Evolutionary conservation across 2,329 filamentous ascomycete genomes (phyloP).

Genomic region (Nemania diffusa): DNA sequence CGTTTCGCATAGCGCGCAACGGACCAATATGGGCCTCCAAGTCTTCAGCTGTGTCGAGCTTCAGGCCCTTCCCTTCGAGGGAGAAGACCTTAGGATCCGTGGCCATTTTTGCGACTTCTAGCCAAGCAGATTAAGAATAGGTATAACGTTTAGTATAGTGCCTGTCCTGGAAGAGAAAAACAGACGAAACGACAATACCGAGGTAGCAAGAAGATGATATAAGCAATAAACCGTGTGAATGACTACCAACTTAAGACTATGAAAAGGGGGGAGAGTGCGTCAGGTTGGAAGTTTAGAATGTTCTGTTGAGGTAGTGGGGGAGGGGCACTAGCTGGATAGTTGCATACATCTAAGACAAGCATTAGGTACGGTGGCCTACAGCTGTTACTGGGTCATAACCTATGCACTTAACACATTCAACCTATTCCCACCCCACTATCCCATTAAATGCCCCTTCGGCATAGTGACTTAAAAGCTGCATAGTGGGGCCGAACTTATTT

Average conservation of each 20-base stretch:
- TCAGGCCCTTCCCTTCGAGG: constrained; percentile 89
- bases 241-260: constrained; percentile 9
- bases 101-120: constrained; percentile 56
- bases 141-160: neutral
- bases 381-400: too few relatives aligned
- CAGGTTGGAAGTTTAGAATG: constrained; percentile 17
- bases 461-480: too few relatives aligned
- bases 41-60: constrained; percentile 89
- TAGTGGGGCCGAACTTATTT: too few relatives aligned
- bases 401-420: too few relatives aligned
- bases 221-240: constrained; percentile 7
- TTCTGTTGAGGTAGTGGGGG: constrained; percentile 36
- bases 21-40: constrained; percentile 84
- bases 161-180: neutral
- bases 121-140: neutral
- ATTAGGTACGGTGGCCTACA: too few relatives aligned
- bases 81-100: constrained; percentile 77
- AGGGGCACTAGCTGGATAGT: constrained; percentile 28
- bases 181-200: neutral
- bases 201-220: constrained; percentile 4
- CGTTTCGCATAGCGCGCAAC: constrained; percentile 75
- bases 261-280: constrained; percentile 9
- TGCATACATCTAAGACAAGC: constrained; percentile 14
- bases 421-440: too few relatives aligned
- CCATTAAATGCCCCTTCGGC: too few relatives aligned